Conservation (phyloP, 768 basidiomycete genomes). For the Tulasnella sp. region DNA sequence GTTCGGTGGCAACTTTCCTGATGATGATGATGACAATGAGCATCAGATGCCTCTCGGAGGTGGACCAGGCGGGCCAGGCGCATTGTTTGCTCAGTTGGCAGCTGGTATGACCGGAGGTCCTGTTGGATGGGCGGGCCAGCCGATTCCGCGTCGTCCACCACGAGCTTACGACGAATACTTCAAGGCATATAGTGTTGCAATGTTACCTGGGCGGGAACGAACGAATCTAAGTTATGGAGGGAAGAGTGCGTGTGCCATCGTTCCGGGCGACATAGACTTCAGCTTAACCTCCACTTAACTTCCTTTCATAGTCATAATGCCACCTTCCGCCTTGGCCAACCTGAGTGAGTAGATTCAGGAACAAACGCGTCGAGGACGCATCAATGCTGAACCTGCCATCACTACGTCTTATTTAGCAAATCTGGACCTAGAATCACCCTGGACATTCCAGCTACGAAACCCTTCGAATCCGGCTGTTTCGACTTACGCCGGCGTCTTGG, state of each 20-base stretch:
- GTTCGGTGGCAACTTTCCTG: constrained; percentile 13
- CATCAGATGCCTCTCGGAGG: background rate
- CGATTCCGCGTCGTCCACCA: constrained; percentile 30
- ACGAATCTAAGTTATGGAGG: constrained; percentile 93
- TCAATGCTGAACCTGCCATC: background rate
- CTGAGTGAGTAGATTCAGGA: constrained; percentile 36
- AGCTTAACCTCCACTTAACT: background rate
- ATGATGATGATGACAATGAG: constrained; percentile 17
- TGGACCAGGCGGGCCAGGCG: background rate
- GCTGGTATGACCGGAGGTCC: constrained; percentile 13
- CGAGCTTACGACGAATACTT: constrained; percentile 83
- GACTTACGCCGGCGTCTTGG: constrained; percentile 94
- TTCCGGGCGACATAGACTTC: background rate
- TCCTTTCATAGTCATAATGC: constrained; percentile 72
- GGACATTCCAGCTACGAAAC: constrained; percentile 95
- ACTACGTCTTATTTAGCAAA: constrained; percentile 31
- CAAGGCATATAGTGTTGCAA: constrained; percentile 89
- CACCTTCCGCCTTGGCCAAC: constrained; percentile 82
- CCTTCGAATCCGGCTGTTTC: constrained; percentile 68
- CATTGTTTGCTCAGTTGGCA: constrained; percentile 16
- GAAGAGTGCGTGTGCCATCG: constrained; percentile 60
- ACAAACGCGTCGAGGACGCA: background rate
- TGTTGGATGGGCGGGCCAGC: constrained; percentile 14
- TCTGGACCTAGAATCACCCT: constrained; percentile 80
- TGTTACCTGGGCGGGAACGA: constrained; percentile 75